phyloP scores from a whole-genome alignment of 768 basidiomycete genomes.

The Tulasnella sp. region DNA sequence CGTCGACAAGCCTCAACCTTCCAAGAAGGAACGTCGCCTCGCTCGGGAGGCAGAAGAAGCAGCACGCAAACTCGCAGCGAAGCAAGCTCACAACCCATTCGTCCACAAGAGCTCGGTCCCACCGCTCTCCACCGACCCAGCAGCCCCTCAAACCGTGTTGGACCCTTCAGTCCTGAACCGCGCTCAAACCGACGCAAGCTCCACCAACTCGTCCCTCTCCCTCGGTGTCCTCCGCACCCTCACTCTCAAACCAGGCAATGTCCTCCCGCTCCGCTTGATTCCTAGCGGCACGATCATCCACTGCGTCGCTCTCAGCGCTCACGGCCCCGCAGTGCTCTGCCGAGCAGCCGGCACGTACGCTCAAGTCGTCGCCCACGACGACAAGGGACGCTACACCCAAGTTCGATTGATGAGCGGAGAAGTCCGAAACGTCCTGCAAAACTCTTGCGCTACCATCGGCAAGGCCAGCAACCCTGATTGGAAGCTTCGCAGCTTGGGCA shows the following conservation, averaged over 20 bases:
- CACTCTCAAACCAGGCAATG: conserved; percentile 87
- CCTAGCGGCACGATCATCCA: conserved; percentile 92
- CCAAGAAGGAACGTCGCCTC: conserved; percentile 6
- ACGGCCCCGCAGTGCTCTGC: conserved; percentile 75
- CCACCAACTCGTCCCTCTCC: conserved; percentile 49
- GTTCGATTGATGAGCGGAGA: conserved; percentile 90
- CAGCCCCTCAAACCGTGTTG: conserved; percentile 32
- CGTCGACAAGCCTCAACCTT: conserved; percentile 34
- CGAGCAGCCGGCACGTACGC: conserved; percentile 87
- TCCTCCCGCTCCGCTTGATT: conserved; percentile 84
- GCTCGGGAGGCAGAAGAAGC: conserved; percentile 12
- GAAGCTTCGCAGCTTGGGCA: conserved; percentile 80
- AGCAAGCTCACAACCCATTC: not conserved
- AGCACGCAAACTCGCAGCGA: conserved; percentile 1
- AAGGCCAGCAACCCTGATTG: conserved; percentile 87
- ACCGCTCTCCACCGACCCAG: conserved; percentile 30
- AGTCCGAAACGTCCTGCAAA: conserved; percentile 73
- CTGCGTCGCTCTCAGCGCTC: conserved; percentile 70
- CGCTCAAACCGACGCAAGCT: not conserved
- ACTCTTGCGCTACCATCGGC: conserved; percentile 83
- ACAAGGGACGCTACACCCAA: conserved; percentile 66
- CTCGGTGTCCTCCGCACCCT: conserved; percentile 78
- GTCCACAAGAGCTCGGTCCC: not conserved
- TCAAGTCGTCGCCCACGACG: conserved; percentile 74
- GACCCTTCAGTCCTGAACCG: conserved; percentile 28